Percentiles rank a stretch among this genome's conserved stretches.
phyloP scores from a whole-genome alignment of 2,329 filamentous ascomycete species.

The Dactylella cylindrospora region DNA sequence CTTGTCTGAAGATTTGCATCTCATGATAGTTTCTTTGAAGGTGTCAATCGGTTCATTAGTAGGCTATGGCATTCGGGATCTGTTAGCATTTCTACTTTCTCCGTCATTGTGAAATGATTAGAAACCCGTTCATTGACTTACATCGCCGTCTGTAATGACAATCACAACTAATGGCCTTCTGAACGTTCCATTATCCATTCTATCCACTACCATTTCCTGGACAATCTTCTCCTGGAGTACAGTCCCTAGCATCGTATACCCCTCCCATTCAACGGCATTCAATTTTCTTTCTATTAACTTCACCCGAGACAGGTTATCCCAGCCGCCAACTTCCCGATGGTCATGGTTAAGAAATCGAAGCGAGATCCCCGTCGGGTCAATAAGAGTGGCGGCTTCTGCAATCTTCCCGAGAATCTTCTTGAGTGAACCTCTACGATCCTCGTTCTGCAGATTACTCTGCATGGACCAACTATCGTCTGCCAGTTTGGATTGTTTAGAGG shows the following conservation, averaged over 20 bases:
- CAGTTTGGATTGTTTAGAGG: not conserved
- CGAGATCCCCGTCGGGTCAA: slow-evolving; percentile 27
- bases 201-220: slow-evolving; percentile 25
- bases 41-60: not conserved
- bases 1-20: slow-evolving; percentile 6
- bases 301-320: slow-evolving; percentile 1
- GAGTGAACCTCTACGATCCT: slow-evolving; percentile 11
- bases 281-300: not conserved
- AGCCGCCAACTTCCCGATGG: not conserved
- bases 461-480: slow-evolving; percentile 25
- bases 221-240: slow-evolving; percentile 21
- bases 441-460: not conserved
- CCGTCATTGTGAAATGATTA: not conserved
- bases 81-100: not conserved
- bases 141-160: slow-evolving; percentile 18
- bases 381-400: slow-evolving; percentile 10
- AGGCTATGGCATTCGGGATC: slow-evolving; percentile 3
- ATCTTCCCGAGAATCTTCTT: slow-evolving; percentile 8
- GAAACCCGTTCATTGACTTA: slow-evolving; percentile 6
- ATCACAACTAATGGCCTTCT: slow-evolving; percentile 28
- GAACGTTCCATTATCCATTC: slow-evolving; percentile 11
- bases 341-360: slow-evolving; percentile 22
- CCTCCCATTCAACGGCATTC: not conserved
- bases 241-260: slow-evolving; percentile 16
- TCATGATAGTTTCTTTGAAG: slow-evolving; percentile 11